These are phyloP conservation scores for Golubevia sp. DNA, from an alignment of 1,284 basidiomycete species.

Conservation along the genomic window DNA sequence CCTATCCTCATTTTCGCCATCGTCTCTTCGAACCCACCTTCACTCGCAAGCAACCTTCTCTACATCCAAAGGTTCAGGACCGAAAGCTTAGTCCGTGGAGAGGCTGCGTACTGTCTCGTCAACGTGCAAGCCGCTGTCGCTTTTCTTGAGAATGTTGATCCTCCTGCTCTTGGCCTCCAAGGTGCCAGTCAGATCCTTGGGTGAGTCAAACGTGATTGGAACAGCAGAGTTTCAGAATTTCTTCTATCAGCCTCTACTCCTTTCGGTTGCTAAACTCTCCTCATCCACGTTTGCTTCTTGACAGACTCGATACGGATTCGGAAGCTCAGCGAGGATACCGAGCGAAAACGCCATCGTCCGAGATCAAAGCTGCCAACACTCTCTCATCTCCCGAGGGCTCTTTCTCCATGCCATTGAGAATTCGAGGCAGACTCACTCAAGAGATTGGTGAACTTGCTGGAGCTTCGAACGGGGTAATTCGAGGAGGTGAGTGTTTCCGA, in stretches of 20 bases:
- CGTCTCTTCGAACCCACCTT: constrained; percentile 85
- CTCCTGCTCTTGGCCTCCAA: constrained; percentile 77
- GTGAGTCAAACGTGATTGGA: too few relatives aligned
- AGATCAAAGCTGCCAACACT: constrained; percentile 52
- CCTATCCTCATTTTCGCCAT: constrained; percentile 89
- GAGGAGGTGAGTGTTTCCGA: constrained; percentile 16
- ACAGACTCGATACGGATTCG: constrained; percentile 16
- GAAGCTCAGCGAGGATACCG: constrained; percentile 7
- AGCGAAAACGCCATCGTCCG: constrained; percentile 60
- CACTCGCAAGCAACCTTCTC: constrained; percentile 75
- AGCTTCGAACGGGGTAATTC: constrained; percentile 64
- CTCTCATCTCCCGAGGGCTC: constrained; percentile 59
- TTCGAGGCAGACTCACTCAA: constrained; percentile 78
- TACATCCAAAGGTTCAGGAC: constrained; percentile 82
- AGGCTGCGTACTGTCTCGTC: constrained; percentile 87
- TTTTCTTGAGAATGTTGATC: constrained; percentile 88
- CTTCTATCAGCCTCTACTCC: constrained; percentile 18
- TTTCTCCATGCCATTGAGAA: constrained; percentile 63
- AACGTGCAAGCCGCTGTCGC: constrained; percentile 92
- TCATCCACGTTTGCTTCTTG: too few relatives aligned
- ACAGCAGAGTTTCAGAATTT: too few relatives aligned
- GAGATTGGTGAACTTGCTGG: constrained; percentile 78
- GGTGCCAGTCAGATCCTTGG: constrained; percentile 71
- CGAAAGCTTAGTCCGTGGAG: constrained; percentile 74
- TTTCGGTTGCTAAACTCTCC: background rate